These are phyloP conservation scores for Leptographium radiaticola DNA, from an alignment of 2,329 filamentous ascomycete species.

Conservation along the genomic window DNA sequence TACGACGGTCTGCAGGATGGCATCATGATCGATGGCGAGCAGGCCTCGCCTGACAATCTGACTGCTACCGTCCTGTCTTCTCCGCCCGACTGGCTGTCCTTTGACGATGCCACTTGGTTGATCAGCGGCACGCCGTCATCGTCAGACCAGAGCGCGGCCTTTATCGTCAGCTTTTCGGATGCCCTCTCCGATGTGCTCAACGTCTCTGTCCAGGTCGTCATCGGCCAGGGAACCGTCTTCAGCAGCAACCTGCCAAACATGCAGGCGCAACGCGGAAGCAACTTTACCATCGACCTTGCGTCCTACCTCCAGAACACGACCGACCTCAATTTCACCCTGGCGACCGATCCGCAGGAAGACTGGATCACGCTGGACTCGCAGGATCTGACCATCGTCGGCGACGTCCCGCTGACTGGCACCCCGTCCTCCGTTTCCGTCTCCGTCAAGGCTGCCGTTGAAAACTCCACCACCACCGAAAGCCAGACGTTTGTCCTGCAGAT, in stretches of 20 bases:
- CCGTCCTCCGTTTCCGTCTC: constrained; percentile 14
- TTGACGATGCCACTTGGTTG: constrained; percentile 48
- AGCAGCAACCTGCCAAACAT: constrained; percentile 25
- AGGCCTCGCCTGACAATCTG: constrained; percentile 23
- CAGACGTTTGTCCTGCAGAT: constrained; percentile 25
- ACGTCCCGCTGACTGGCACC: constrained; percentile 22
- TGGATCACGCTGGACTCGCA: constrained; percentile 29
- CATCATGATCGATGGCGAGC: constrained; percentile 45
- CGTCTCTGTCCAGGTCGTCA: constrained; percentile 31
- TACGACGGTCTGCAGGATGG: constrained; percentile 37
- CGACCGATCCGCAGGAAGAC: constrained; percentile 20
- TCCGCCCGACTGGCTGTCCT: constrained; percentile 54
- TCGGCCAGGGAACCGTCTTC: constrained; percentile 24
- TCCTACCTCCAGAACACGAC: constrained; percentile 27
- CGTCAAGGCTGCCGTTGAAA: constrained; percentile 20
- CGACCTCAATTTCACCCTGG: constrained; percentile 24
- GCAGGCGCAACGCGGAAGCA: constrained; percentile 25
- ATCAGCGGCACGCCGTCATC: constrained; percentile 52
- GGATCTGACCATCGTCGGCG: constrained; percentile 25
- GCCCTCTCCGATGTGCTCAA: constrained; percentile 45
- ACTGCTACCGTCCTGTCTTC: constrained; percentile 34
- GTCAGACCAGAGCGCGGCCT: constrained; percentile 44
- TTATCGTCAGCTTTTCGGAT: constrained; percentile 48
- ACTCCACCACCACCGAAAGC: constrained; percentile 21
- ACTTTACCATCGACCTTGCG: constrained; percentile 28